Evolutionary conservation across 352 stramenopile genomes (phyloP).

Genomic region (Pythium sp.): DNA sequence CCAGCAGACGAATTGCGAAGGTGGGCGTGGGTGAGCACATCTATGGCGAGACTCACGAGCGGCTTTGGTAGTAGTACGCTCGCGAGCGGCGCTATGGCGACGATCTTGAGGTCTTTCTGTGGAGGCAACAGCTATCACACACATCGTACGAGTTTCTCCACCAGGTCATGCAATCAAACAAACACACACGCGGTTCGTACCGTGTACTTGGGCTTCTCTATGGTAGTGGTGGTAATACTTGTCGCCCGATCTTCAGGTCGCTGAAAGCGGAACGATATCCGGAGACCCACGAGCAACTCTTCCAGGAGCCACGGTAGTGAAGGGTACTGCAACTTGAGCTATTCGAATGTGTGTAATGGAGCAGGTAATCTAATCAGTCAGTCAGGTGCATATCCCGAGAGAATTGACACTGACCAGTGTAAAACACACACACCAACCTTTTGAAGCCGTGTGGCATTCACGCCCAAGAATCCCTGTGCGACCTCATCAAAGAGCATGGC

Average conservation of each 20-base stretch:
- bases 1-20: not conserved
- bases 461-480: constrained; percentile 34
- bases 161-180: not conserved
- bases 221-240: constrained; percentile 12
- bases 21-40: constrained; percentile 26
- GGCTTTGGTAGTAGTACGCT: constrained; percentile 42
- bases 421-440: constrained; percentile 8
- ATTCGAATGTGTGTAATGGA: not conserved
- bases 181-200: constrained; percentile 16
- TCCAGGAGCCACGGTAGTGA: constrained; percentile 39
- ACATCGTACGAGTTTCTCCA: too few relatives aligned
- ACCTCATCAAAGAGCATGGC: constrained; percentile 58
- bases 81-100: constrained; percentile 38
- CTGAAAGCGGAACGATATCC: constrained; percentile 47
- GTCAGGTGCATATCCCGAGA: not conserved
- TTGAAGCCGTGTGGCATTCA: constrained; percentile 25
- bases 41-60: constrained; percentile 35
- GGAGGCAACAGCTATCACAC: not conserved
- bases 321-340: constrained; percentile 39
- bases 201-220: constrained; percentile 25
- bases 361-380: not conserved
- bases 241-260: constrained; percentile 23
- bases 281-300: constrained; percentile 49
- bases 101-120: constrained; percentile 49
- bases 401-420: not conserved